A percentile compares a stretch with the other conserved stretches of the same genome.
These are phyloP conservation scores for Zygosaccharomyces sapae DNA, from an alignment of 1,139 yeast species.

Conservation along the genomic window DNA sequence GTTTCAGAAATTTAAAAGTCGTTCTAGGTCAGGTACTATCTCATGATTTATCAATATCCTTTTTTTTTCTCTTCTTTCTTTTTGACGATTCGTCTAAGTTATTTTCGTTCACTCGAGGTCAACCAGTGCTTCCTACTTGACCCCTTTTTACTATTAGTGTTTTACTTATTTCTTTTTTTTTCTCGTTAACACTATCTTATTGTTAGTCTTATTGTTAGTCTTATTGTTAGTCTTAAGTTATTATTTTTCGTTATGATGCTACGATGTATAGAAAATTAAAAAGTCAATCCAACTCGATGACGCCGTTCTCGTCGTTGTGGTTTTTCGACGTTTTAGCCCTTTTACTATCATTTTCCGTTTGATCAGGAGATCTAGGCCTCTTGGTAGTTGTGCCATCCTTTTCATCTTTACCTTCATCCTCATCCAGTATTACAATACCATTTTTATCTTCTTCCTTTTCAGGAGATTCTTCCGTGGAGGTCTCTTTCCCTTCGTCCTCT, in stretches of 20 bases:
- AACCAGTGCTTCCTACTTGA: background rate
- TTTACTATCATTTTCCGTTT: slow-evolving; percentile 10
- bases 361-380: slow-evolving; percentile 9
- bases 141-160: background rate
- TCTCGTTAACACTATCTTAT: background rate
- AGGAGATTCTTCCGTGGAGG: slow-evolving; percentile 17
- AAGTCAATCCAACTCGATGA: slow-evolving; percentile 15
- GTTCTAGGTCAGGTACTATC: slow-evolving; percentile 28
- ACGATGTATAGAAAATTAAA: background rate
- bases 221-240: slow-evolving; percentile 5
- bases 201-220: too few relatives aligned
- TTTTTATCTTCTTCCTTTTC: slow-evolving; percentile 4
- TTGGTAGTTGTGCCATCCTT: background rate
- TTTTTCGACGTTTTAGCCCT: slow-evolving; percentile 17
- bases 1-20: slow-evolving; percentile 33
- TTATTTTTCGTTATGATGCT: background rate
- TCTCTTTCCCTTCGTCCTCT: slow-evolving; percentile 21
- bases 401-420: slow-evolving; percentile 8
- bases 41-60: slow-evolving; percentile 1
- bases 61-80: background rate
- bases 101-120: background rate
- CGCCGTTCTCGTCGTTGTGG: slow-evolving; percentile 19
- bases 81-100: background rate
- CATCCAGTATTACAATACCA: slow-evolving; percentile 15
- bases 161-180: background rate